Evolutionary conservation across 78 protist genomes (phyloP).

Genomic region (Dictyostelium intermedium): DNA sequence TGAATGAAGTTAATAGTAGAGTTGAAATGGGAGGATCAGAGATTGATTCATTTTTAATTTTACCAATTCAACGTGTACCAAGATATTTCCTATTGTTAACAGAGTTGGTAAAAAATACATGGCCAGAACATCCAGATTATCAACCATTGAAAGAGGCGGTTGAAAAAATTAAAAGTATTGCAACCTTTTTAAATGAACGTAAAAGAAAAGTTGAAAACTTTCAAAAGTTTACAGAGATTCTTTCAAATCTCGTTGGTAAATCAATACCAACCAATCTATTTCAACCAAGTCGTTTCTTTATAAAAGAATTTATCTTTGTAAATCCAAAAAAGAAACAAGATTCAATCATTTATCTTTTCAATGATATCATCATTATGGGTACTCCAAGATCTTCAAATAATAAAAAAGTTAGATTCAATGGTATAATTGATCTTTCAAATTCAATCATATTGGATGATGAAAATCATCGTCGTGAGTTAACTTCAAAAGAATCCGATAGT

Average conservation of each 20-base stretch:
- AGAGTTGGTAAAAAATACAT: slow-evolving; percentile 69
- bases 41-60: slow-evolving; percentile 52
- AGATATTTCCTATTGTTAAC: slow-evolving; percentile 44
- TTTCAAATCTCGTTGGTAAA: slow-evolving; percentile 6
- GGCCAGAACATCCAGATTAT: slow-evolving; percentile 64
- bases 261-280: not conserved
- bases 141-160: slow-evolving; percentile 14
- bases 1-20: not conserved
- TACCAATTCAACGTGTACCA: slow-evolving; percentile 84
- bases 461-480: not conserved
- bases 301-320: not conserved
- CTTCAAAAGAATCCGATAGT: not conserved
- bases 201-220: slow-evolving; percentile 61
- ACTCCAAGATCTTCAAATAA: not conserved
- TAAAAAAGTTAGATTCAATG: slow-evolving; percentile 15
- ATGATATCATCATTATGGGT: slow-evolving; percentile 27
- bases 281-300: slow-evolving; percentile 5
- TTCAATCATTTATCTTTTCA: slow-evolving; percentile 4
- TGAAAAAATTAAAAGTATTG: slow-evolving; percentile 41
- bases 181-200: slow-evolving; percentile 56
- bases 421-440: slow-evolving; percentile 1
- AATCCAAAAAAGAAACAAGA: not conserved
- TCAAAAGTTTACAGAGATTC: slow-evolving; percentile 25
- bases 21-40: slow-evolving; percentile 6
- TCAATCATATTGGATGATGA: not conserved